phyloP scores from a whole-genome alignment of 768 basidiomycete genomes.

The Tulasnella sp. region DNA sequence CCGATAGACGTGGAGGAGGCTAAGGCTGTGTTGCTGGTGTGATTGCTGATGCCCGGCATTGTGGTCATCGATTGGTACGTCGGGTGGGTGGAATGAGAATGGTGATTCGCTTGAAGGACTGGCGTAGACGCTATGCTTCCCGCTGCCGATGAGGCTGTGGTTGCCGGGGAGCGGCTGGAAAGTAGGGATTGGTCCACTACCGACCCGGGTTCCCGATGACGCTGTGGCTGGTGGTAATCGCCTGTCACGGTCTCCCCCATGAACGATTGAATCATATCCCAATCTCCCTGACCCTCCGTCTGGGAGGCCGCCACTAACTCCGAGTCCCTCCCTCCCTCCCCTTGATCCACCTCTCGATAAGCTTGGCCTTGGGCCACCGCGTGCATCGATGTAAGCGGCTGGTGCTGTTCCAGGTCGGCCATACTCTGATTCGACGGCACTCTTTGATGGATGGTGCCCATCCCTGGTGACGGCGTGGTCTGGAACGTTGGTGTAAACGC shows the following conservation, averaged over 20 bases:
- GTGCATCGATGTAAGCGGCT: constrained; percentile 3
- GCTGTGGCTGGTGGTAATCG: too few relatives aligned
- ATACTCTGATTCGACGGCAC: constrained; percentile 4
- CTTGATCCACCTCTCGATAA: not conserved
- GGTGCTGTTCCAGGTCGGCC: constrained; percentile 13
- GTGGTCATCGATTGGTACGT: constrained; percentile 1
- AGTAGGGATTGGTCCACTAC: not conserved
- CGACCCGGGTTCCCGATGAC: too few relatives aligned
- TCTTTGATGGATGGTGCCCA: not conserved
- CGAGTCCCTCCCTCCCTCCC: not conserved
- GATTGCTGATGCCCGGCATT: not conserved
- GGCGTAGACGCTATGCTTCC: not conserved
- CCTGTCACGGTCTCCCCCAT: too few relatives aligned
- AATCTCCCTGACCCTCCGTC: not conserved
- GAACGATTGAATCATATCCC: not conserved
- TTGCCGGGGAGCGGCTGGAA: not conserved
- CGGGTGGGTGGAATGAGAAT: constrained; percentile 15
- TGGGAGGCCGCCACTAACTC: too few relatives aligned
- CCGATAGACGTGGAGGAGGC: constrained; percentile 8
- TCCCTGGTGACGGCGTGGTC: not conserved
- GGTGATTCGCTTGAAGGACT: constrained; percentile 14
- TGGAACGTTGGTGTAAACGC: not conserved
- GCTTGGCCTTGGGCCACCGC: not conserved
- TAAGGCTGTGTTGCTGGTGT: not conserved
- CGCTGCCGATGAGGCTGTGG: not conserved